Evolutionary conservation across 148 eudicot species (phyloP).

Genomic region (Polygonum aviculare): DNA sequence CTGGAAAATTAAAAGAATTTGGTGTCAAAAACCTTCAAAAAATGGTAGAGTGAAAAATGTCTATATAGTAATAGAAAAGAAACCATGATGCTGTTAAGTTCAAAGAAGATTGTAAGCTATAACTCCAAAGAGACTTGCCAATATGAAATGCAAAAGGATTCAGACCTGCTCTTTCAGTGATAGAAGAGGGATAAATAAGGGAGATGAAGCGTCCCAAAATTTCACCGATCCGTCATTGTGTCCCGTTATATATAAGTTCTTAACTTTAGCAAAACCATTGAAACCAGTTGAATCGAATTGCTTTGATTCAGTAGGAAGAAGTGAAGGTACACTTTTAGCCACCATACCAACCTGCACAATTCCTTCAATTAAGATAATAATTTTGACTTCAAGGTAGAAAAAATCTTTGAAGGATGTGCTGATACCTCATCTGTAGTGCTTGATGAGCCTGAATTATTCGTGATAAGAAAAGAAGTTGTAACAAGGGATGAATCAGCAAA

Average conservation of each 20-base stretch:
- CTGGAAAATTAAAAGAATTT: constrained; percentile 30
- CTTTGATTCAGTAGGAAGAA: constrained; percentile 55
- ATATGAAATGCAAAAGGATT: not conserved
- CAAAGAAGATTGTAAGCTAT: not conserved
- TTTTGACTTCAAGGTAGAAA: not conserved
- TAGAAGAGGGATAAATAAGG: constrained; percentile 60
- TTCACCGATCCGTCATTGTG: constrained; percentile 72
- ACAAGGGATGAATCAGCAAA: constrained; percentile 45
- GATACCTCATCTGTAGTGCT: constrained; percentile 51
- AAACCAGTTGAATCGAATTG: constrained; percentile 39
- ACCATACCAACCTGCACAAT: constrained; percentile 41
- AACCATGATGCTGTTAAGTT: not conserved
- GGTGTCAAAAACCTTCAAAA: not conserved
- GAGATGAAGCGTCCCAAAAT: constrained; percentile 82
- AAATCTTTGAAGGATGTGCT: not conserved
- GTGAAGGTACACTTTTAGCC: constrained; percentile 39
- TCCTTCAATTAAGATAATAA: not conserved
- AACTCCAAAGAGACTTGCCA: not conserved
- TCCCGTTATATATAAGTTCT: constrained; percentile 74
- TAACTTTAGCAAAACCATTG: constrained; percentile 55
- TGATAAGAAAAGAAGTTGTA: constrained; percentile 45
- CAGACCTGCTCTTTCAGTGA: constrained; percentile 76
- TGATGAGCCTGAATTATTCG: constrained; percentile 31
- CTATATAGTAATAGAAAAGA: not conserved
- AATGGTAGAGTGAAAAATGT: not conserved